Evolutionary conservation across 345 rosid genomes (phyloP).

Genomic region (Sapria himalayana): DNA sequence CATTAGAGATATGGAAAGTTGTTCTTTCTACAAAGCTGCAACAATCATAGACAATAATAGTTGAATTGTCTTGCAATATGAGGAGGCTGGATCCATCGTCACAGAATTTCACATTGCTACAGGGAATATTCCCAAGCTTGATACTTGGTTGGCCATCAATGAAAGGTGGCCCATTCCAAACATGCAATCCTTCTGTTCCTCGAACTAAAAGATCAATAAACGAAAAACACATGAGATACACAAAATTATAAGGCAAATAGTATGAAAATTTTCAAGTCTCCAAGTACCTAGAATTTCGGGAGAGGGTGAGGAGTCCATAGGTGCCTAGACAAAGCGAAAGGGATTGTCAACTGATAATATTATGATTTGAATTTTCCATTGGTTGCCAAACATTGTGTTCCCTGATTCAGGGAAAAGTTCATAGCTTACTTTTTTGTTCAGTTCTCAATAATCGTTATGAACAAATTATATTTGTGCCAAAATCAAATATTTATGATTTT

Average conservation of each 20-base stretch:
- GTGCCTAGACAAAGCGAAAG: no score
- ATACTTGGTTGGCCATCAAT: conserved; percentile 29
- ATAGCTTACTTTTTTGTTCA: no score
- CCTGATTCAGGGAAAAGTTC: no score
- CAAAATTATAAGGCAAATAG: background rate
- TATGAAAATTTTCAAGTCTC: conserved; percentile 4
- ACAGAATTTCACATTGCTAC: conserved; percentile 41
- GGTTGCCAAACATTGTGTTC: no score
- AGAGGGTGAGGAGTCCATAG: conserved; percentile 24
- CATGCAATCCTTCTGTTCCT: conserved; percentile 47
- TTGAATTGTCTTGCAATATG: conserved; percentile 37
- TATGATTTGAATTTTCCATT: no score
- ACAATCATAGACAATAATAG: conserved; percentile 41
- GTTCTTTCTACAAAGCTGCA: conserved; percentile 32
- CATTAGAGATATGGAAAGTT: conserved; percentile 34
- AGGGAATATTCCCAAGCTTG: conserved; percentile 40
- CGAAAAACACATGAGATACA: background rate
- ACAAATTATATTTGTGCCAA: no score
- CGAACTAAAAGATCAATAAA: conserved; percentile 22
- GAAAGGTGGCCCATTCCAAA: conserved; percentile 89
- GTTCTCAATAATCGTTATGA: no score
- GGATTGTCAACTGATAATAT: no score
- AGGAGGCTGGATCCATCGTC: conserved; percentile 56
- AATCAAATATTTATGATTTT: no score
- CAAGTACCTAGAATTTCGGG: conserved; percentile 57